Base-by-base conservation (phyloP, 108 stramenopile species). In the Discostella pseudostelligera region DNA sequence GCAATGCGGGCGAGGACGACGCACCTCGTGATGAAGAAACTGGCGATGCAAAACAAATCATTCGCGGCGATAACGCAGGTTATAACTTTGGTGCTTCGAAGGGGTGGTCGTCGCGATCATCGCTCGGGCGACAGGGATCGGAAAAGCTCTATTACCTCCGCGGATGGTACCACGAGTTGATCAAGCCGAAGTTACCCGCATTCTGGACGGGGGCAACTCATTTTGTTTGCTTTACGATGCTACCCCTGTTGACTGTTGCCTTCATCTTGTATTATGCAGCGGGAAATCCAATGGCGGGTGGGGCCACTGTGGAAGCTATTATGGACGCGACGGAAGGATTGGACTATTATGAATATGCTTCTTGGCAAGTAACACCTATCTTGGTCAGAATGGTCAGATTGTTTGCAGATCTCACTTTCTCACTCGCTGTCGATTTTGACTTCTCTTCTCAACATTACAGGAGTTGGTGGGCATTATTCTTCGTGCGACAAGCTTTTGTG, bases 391-490 rank as follows among this genome's bases (percentile, higher is more conserved):
- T 29, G 21, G 28, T 39, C 57, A 16, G 25, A 28, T 51, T 3
- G 25, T 28, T 16, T 12, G 4, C 26, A 51, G 24, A 28, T 29
- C 22, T 39, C 29, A 64, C 10, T 17, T 47, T 8, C 22, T 32
- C 22, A 10, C 48, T 5, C 50, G 13, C 22, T 12, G 3, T 13
- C 32, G n/a, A 14, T 10, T 59, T 59, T 28, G 2, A 14, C 37
- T 35, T n/a, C 14, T 59, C 37, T 2, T 39, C 2, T 43, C 35
- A 3, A 39, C 19, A 56, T 26, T 16, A 19, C 2, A 56, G 63
- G 62, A 68, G 67, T 32, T 77, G 76, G 76, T 77, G 76, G 76
- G 37, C 71, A 16, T 29, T 77, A 14, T 77, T 77, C 47, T 6
- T 77, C 43, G 48, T 72, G 36, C 37, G 76, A 17, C 76, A 77